Evolutionary conservation across 129 eudicot species (phyloP), one percentile per base, ranked within the genome.

Genomic region (Glebionis coronaria): DNA sequence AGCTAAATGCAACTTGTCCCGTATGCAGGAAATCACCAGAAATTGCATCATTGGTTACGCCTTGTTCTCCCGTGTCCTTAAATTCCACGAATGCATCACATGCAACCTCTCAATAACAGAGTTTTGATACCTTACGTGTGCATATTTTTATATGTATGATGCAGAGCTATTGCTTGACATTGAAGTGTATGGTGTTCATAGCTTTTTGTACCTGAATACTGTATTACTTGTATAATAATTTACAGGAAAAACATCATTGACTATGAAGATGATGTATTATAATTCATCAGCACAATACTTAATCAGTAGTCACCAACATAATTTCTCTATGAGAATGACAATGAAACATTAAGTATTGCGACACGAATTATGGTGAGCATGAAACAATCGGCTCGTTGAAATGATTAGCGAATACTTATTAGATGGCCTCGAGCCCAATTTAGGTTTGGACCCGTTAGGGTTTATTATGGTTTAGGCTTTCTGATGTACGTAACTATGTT

Each of bases 21-120:
- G 61, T 83, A 27, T 83, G 88, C 44, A 54, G 88, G 74, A 76
- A 72, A 38, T 75, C 84, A 18, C 88, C 88, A 5, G 70, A 77
- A 65, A 71, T 45, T 67, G 65, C 82, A 5, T 58, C 77, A 29
- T 46, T 64, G 23, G 73, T 71, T 23, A 77, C 82, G 9, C 82
- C 82, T 25, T 77, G 82, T 25, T 64, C 68, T 64, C 71, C 81
- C 6, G 13, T 38, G 18, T 70, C 76, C 12, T 63, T 72, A 8
- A 57, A 40, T 50, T 56, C 78, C 3, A 21, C 78, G 38, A 56
- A 65, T 64, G 56, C 76, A 9, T 65, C 82, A 47, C 51, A 51
- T 21, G 19, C 57, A 1, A 71, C 63, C 14, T 40, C 63, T 56
- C 13, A 25, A 67, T 44, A 10, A 61, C 23, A 53, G 63, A 75